Base-by-base conservation (phyloP, 1,284 basidiomycete genomes). In the Taiwanofungus camphoratus region DNA sequence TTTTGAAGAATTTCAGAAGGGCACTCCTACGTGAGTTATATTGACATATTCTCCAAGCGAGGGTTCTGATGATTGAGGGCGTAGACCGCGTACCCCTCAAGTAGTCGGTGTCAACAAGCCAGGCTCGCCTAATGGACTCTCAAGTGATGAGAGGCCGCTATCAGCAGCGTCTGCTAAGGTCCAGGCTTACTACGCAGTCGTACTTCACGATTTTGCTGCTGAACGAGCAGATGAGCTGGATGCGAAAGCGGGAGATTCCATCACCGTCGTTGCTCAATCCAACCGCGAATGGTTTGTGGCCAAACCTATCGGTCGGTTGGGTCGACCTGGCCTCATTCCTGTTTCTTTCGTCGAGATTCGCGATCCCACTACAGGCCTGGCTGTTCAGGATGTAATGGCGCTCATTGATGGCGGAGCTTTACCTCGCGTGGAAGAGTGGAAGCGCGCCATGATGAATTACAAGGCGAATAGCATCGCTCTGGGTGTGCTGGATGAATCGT, bases 341-440 rank as follows among this genome's bases (percentile, higher is more conserved):
- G 92, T 92, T 24, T 82, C 92, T 1, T 99, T 98, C 62, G 93
- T 99, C 51, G 87, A 97, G 66, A 87, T 99, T 31, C 86, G 92
- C 46, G 94, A 99, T 64, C 92, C 94, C 16, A 70, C 79, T 5
- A 92, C 94, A 3, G 92, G 87, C 35, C 71, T 77, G 48, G 71
- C 89, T 18, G 70, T 92, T 50, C 68, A 76, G 18, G 84, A 92
- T 50, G 75, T 95, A 5, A 77, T 82, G 20, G 72, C 77, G 18
- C 74, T 96, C 48, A 92, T 96, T 63, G 82, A 90, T 56, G 76
- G 77, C 20, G 90, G 90, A 16, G 83, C 87, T 46, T 74, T 99
- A 11, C 96, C 96, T 18, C 86, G 83, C 52, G 93, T 99, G 11
- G 95, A 98, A 61, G 94, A 98, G 52, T 99, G 96, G 96, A 98